Evolutionary conservation across 148 eudicot genomes (phyloP), one percentile per base, ranked within the genome.

Genomic region (Fallopia convolvulus): DNA sequence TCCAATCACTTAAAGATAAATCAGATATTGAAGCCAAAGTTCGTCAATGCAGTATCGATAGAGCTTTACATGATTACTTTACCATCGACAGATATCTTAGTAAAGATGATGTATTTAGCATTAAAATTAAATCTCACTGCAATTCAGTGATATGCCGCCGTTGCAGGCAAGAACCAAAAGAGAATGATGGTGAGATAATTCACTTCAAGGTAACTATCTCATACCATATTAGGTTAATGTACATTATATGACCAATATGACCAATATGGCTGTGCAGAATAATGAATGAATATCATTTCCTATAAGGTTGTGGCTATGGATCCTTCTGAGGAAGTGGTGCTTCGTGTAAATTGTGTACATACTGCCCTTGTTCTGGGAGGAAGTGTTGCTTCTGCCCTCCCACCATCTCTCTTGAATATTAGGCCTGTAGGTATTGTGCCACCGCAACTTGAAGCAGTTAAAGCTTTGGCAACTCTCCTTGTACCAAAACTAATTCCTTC

Each of bases 341-440:
- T 92, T 74, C 89, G 90, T 86, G 90, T 92, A 75, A 88, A 90
- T 79, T 78, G 83, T 41, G 77, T 80, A 48, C 87, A 89, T 84
- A 94, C 98, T 60, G 98, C 98, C 75, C 93, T 94, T 36, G 97
- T 94, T 79, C 96, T 94, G 80, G 98, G 96, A 50, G 96, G 96
- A 78, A 88, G 84, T 83, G 88, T 83, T 78, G 81, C 97, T 75
- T 86, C 97, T 84, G 86, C 96, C 80, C 66, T 94, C 81, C 98
- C 96, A 60, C 97, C 98, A 11, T 88, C 90, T 78, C 55, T 85
- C 47, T 80, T 92, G 79, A 81, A 87, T 53, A 78, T 88, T 74
- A 75, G 77, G 44, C 76, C 88, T 58, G 79, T 70, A 74, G 74
- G 79, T 41, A 77, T 80, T 74, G 79, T 85, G 63, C 93, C 92